Base-by-base conservation (phyloP, 2,329 filamentous ascomycete genomes). In the Epichloe coenophiala region DNA sequence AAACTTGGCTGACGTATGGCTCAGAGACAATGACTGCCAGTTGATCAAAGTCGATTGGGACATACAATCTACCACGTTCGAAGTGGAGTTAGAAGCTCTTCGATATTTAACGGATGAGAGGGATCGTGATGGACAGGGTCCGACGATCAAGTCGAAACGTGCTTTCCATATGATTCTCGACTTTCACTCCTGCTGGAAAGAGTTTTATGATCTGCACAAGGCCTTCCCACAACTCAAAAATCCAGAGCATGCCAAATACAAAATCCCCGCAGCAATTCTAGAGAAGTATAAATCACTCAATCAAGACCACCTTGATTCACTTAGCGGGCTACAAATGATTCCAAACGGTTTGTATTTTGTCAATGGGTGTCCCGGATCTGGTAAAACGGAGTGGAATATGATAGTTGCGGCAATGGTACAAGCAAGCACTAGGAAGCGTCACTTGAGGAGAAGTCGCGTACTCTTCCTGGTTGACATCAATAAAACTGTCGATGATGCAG, bases 391-490 rank as follows among this genome's bases (percentile, higher is more conserved):
- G 37, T 72, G 70, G 68, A 72, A 68, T 36, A 65, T 73, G 56
- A 58, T 69, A 1, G 56, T 72, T 2, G 61, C 70, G 2, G 67
- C 66, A 0, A 57, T 72, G 17, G 65, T 68, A 8, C 65, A 66
- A 40, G 61, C 60, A 13, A 66, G 61, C 42, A 57, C 50, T 19
- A 58, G 55, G 9, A 55, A 51, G 3, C 49, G 51, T 2, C 59
- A 54, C n/a, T 54, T 55, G 13, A 50, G 52, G 13, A 55, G 53
- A 8, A 62, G 51, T 5, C 71, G 64, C 6, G 64, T 75, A 11
- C 58, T 75, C 0, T 74, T 73, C 46, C 57, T 75, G 0, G 61
- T 74, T 1, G 72, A 75, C 48, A 68, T 75, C 49, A 75, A 75
- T 56, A 67, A 71, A 42, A 69, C 72, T 0, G 65, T 71, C 0